Base-by-base conservation (phyloP, 352 stramenopile genomes). In the Globisporangium iwayamae region DNA sequence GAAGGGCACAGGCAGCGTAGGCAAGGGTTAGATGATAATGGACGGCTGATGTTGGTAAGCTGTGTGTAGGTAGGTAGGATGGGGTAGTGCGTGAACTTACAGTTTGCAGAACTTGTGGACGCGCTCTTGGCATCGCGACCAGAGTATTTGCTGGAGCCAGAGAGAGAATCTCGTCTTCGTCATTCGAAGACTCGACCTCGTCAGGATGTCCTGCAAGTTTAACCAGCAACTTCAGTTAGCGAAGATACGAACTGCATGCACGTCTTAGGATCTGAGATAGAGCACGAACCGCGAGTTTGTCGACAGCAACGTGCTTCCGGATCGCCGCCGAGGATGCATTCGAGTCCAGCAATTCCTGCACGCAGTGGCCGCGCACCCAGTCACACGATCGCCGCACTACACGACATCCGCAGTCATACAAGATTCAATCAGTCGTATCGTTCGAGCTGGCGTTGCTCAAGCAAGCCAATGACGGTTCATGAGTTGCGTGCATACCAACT, bases 291-390 rank as follows among this genome's bases (percentile, higher is more conserved):
- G 41, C 41, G 4, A 91, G 51, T 11, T 85, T 85, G 36, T 71
- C 60, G 0, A 52, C 65, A 11, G 76, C 83, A 5, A 83, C 81
- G 4, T 65, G 60, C n/a, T 74, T 79, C 4, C 75, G 68, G 3
- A 81, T 69, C 11, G 20, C 25, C 4, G 39, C 53, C 55, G 55
- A 28, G 25, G 25, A 85, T 13, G 30, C 56, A 13, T 25, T 48
- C 65, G 53, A 57, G 45, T 22, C 60, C 2, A 74, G 25, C 32
- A 89, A 56, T 20, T 86, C 76, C 30, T 86, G 67, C 7, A 75
- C 55, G 59, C 82, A 91, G 43, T 87, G 66, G 20, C 79, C 71
- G 43, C 72, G 78, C 5, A 83, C 69, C 73, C 76, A 91, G 25
- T 77, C 59, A 6, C 69, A 63, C 0, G 68, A 71, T 20, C 57